A percentile compares a stretch with the other conserved stretches of the same genome.
These are phyloP conservation scores for Tylopilus plumbeoviolaceoides DNA, from an alignment of 768 basidiomycete genomes.

Conservation along the genomic window DNA sequence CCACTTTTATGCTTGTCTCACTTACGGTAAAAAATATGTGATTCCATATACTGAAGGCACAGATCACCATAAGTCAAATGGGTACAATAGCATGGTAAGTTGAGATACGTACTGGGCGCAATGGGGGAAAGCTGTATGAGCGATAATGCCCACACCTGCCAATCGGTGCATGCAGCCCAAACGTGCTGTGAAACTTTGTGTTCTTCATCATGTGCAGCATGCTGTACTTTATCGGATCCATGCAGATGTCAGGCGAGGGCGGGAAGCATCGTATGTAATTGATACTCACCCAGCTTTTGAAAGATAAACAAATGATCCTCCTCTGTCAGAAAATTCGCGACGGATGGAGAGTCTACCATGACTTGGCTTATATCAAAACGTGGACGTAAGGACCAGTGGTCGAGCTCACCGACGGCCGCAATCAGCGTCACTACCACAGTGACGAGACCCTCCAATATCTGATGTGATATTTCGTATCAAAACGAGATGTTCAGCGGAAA, in stretches of 20 bases:
- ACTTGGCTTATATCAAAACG: neutral
- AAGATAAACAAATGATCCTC: neutral
- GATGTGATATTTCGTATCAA: neutral
- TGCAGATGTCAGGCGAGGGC: neutral
- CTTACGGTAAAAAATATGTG: constrained; percentile 5
- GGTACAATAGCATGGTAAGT: no score
- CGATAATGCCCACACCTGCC: constrained; percentile 2
- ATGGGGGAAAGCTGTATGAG: neutral
- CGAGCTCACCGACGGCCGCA: neutral
- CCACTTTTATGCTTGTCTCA: neutral
- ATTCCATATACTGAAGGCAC: neutral
- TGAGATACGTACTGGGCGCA: neutral
- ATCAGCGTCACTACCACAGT: neutral
- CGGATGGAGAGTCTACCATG: constrained; percentile 3
- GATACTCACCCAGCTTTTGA: neutral
- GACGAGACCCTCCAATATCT: constrained; percentile 5
- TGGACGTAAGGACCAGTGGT: neutral
- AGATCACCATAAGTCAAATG: neutral
- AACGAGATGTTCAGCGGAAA: neutral
- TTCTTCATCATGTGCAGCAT: neutral
- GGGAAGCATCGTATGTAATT: neutral
- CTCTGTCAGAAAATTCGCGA: neutral
- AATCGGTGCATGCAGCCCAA: constrained; percentile 2
- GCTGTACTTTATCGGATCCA: neutral
- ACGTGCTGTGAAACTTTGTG: neutral